Percentiles rank a stretch among this genome's conserved stretches.
Conservation (phyloP, 257 asterid genomes). For the Solanum arcanum region DNA sequence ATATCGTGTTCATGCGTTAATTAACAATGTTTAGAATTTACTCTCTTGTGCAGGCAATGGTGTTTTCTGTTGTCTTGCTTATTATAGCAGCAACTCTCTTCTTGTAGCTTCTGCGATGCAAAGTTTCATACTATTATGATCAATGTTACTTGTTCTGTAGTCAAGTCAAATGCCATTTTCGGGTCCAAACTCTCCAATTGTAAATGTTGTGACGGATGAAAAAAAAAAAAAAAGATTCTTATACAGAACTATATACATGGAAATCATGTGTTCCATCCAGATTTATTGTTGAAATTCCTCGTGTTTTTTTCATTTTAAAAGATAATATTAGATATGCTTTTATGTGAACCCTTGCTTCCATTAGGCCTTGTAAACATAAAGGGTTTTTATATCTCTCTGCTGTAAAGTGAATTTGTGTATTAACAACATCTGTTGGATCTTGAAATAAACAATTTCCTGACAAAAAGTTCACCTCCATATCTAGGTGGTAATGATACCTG, state of each 20-base stretch:
- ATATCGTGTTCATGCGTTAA: neutral
- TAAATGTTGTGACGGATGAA: neutral
- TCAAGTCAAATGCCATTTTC: neutral
- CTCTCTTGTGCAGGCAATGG: conserved; percentile 52
- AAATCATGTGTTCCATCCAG: neutral
- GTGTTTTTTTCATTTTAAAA: neutral
- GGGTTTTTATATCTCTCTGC: neutral
- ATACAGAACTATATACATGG: neutral
- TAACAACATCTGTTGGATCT: neutral
- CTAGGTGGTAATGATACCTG: neutral
- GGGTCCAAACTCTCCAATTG: neutral
- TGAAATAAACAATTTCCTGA: neutral
- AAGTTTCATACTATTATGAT: neutral
- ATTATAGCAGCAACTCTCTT: conserved; percentile 31
- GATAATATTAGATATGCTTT: neutral
- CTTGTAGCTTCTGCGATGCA: conserved; percentile 24
- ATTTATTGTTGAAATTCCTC: neutral
- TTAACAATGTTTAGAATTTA: neutral
- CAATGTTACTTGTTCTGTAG: conserved; percentile 1
- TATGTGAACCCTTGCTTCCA: neutral
- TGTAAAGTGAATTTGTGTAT: neutral
- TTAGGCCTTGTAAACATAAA: neutral
- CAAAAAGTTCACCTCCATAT: neutral
- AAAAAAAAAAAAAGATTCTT: neutral
- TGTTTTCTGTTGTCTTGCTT: conserved; percentile 35